phyloP scores from a whole-genome alignment of 2,329 filamentous ascomycete species.

The Paecilomyces formosus region DNA sequence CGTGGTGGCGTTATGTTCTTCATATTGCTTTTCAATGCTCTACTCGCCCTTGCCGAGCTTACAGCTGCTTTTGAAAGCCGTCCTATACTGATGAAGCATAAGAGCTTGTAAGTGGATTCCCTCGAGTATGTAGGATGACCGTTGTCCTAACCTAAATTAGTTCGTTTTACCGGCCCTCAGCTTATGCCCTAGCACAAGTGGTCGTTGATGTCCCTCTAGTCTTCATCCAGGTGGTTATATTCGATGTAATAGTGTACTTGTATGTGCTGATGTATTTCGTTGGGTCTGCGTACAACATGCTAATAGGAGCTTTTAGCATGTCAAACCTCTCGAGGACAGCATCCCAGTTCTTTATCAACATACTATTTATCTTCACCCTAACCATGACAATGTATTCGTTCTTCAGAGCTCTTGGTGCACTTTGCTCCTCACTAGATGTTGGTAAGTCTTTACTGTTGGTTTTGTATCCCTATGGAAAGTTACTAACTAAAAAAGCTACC shows the following conservation, averaged over 20 bases:
- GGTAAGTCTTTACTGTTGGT: conserved; percentile 18
- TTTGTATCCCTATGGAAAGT: neutral
- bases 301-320: conserved; percentile 34
- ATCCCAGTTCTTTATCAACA: conserved; percentile 56
- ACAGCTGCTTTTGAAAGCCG: conserved; percentile 55
- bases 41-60: conserved; percentile 55
- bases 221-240: conserved; percentile 51
- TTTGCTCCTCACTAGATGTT: conserved; percentile 44
- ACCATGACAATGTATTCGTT: conserved; percentile 51
- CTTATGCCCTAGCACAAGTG: conserved; percentile 52
- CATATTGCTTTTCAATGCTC: conserved; percentile 55
- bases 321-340: conserved; percentile 47
- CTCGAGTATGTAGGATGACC: neutral
- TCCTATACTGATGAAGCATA: conserved; percentile 63
- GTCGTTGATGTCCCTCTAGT: conserved; percentile 52
- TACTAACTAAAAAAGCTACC: conserved; percentile 24
- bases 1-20: conserved; percentile 57
- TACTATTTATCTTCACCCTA: conserved; percentile 47
- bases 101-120: conserved; percentile 46
- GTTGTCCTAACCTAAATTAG: conserved; percentile 14
- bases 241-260: conserved; percentile 56
- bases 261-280: conserved; percentile 9
- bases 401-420: conserved; percentile 43
- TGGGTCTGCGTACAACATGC: neutral
- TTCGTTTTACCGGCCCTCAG: conserved; percentile 58